phyloP scores from a whole-genome alignment of 139 green algal genomes.

The Chlorella sp. region DNA sequence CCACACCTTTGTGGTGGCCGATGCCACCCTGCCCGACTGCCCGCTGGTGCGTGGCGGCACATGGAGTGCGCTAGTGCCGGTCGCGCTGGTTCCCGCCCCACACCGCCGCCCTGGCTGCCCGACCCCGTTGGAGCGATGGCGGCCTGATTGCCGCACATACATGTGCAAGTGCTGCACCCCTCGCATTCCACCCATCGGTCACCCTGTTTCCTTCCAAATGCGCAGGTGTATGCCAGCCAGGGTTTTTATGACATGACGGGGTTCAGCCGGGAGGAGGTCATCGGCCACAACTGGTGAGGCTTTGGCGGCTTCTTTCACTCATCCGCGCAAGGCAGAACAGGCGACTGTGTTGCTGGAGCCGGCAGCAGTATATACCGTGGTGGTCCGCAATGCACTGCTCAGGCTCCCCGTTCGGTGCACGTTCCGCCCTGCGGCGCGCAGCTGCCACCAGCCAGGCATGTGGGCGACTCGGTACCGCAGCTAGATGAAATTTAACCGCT shows the following conservation, averaged over 20 bases:
- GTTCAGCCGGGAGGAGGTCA: slow-evolving; percentile 91
- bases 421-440: neutral
- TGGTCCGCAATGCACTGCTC: too few relatives aligned
- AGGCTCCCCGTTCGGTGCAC: neutral
- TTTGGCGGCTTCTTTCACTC: too few relatives aligned
- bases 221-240: slow-evolving; percentile 88
- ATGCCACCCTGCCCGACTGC: slow-evolving; percentile 94
- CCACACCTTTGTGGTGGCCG: slow-evolving; percentile 83
- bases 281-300: slow-evolving; percentile 95
- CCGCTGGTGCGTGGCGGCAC: slow-evolving; percentile 61
- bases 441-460: neutral
- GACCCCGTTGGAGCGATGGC: too few relatives aligned
- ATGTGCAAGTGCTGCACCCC: neutral
- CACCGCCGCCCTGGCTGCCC: too few relatives aligned
- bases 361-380: too few relatives aligned
- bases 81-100: too few relatives aligned
- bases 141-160: neutral
- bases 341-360: too few relatives aligned
- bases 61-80: neutral
- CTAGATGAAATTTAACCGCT: neutral
- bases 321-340: too few relatives aligned
- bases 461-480: neutral
- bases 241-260: slow-evolving; percentile 97
- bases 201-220: neutral
- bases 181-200: neutral